Base-by-base conservation (phyloP, 768 basidiomycete species). In the Antrodiella citrinella region DNA sequence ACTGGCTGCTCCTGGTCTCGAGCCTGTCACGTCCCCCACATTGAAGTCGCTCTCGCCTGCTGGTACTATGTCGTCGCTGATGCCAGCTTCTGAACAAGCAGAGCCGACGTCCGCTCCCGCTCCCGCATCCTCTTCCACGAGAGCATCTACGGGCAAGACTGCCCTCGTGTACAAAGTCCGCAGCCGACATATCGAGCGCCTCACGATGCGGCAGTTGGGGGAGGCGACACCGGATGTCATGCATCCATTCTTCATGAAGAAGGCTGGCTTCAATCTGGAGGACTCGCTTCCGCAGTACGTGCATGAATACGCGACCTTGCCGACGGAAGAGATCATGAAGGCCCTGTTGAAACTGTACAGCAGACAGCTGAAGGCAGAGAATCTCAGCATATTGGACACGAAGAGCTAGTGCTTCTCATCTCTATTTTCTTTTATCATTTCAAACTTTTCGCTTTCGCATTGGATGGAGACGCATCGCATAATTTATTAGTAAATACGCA, bases 141-240 rank as follows among this genome's bases (percentile, higher is more conserved):
- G 64, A 0, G 30, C 30, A 35, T 7, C 30, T 7, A 15, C 30
- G 7, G 15, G 15, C 30, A 35, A 35, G 30, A 35, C 30, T 35
- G 30, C 30, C 15, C 61, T 84, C 43, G 62, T 72, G 15, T 90
- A 87, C 62, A 67, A 67, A 47, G 77, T 78, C 1, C 73, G 72
- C n/a, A 68, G 69, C 20, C 74, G 87, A 42, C 74, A 76, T 48
- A 89, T 90, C 51, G 85, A 90, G 57, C 78, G 85, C n/a, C 66
- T 91, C 48, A 86, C 82, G 19, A 84, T 91, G 80, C 78, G 86
- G 22, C 91, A 91, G 62, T 70, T 92, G 11, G 91, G 90, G 25
- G 86, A 91, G 62, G 88, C 86, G n/a, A 89, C 87, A 0, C 87
- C 89, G 1, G 86, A 90, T 58, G 84, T 89, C 19, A 86, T 86